Base-by-base conservation (phyloP, 495 filamentous ascomycete genomes). In the Penicillium herquei region DNA sequence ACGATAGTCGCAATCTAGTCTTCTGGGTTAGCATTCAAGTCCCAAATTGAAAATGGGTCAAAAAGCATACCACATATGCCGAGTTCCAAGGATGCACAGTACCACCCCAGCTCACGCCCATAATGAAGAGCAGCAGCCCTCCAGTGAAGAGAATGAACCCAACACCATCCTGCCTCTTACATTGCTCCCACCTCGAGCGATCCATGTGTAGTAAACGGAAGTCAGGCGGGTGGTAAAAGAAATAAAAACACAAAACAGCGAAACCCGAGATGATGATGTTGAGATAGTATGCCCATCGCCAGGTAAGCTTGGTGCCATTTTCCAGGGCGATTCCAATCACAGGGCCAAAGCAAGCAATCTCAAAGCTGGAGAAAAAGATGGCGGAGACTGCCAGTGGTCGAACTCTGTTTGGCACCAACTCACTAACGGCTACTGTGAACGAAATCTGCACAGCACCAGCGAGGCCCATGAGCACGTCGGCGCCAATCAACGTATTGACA, bases 261-360 rank as follows among this genome's bases (percentile, higher is more conserved):
- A 77, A 49, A 13, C 65, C 57, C 35, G 60, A 66, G 16, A 69
- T 66, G 53, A 76, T 76, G 53, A 78, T 76, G 49, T 66, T 70
- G 13, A 80, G 44, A 51, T 78, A 78, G 48, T 79, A 81, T 12
- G 53, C 65, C 71, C 73, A 76, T 41, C 75, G 63, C 78, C 77
- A 79, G 42, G 66, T 62, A 45, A 65, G 49, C 14, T 52, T 59
- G 0, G 71, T 75, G 46, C 66, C 69, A n/a, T 64, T 52, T 39
- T 72, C 62, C 14, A 78, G 64, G 7, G 64, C 52, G 3, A 70
- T 60, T n/a, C 71, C 73, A 56, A 80, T 74, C 17, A 74, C 51
- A 14, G 69, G 61, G 0, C 74, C 78, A 48, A 79, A 76, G 2
- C 65, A 72, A 34, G 68, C 70, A 52, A 78, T 70, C 11, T 68